Evolutionary conservation across 768 basidiomycete genomes (phyloP).

Genomic region (Boletus patriciae): DNA sequence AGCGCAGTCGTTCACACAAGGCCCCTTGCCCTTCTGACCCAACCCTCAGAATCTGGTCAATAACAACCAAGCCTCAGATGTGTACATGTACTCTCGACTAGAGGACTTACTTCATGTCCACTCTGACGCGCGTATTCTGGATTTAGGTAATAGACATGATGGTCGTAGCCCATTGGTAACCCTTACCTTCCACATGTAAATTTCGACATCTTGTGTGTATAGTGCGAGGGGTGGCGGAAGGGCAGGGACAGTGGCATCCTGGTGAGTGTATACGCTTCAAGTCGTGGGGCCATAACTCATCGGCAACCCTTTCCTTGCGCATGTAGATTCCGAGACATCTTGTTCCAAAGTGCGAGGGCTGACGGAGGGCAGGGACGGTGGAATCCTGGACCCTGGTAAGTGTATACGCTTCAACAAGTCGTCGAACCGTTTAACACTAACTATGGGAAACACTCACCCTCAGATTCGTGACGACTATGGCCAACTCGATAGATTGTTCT

Average conservation of each 20-base stretch:
- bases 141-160: too few species aligned
- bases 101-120: too few species aligned
- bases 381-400: neutral
- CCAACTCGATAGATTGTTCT: too few species aligned
- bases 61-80: constrained; percentile 35
- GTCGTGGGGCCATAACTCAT: too few species aligned
- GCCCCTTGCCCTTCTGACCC: constrained; percentile 89
- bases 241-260: neutral
- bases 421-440: neutral
- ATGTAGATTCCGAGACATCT: neutral
- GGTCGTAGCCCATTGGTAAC: too few species aligned
- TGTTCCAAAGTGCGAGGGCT: neutral
- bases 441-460: neutral
- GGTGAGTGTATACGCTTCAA: neutral
- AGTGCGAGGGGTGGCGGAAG: neutral
- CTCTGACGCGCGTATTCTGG: too few species aligned
- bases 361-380: neutral
- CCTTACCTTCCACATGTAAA: too few species aligned
- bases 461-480: too few species aligned
- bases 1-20: constrained; percentile 39
- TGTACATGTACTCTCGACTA: too few species aligned
- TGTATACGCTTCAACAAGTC: neutral
- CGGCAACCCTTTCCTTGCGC: too few species aligned
- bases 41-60: constrained; percentile 75
- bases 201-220: neutral